Conservation (phyloP, 2,329 filamentous ascomycete genomes). For the Aspergillus ochraceoroseus region DNA sequence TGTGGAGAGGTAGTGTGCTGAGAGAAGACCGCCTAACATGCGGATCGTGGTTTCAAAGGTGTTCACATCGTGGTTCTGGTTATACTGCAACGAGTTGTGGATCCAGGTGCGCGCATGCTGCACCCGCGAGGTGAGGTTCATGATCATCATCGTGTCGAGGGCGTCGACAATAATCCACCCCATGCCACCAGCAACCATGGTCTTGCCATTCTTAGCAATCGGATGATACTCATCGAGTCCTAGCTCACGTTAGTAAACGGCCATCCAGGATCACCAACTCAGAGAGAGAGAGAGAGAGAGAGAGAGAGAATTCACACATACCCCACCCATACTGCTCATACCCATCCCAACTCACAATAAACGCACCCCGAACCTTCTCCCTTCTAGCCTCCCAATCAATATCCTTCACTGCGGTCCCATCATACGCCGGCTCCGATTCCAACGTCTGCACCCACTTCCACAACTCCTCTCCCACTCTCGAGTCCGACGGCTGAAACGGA, state of each 20-base stretch:
- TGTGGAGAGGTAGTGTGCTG: slow-evolving; percentile 90
- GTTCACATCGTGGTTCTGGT: slow-evolving; percentile 92
- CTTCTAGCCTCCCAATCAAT: slow-evolving; percentile 73
- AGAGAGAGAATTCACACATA: no score
- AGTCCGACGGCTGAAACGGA: slow-evolving; percentile 22
- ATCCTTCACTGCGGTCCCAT: slow-evolving; percentile 29
- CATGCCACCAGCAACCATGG: slow-evolving; percentile 84
- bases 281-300: not conserved
- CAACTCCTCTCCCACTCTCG: slow-evolving; percentile 39
- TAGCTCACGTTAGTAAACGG: slow-evolving; percentile 13
- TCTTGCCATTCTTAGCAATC: slow-evolving; percentile 67
- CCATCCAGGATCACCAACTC: not conserved
- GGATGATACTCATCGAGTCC: slow-evolving; percentile 74
- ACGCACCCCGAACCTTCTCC: slow-evolving; percentile 80
- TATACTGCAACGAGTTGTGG: slow-evolving; percentile 70
- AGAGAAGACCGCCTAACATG: slow-evolving; percentile 89
- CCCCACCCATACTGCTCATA: slow-evolving; percentile 95
- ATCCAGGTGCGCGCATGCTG: slow-evolving; percentile 87
- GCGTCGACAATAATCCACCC: slow-evolving; percentile 98
- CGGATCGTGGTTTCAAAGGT: slow-evolving; percentile 98
- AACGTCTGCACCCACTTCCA: slow-evolving; percentile 57
- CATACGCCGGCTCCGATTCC: slow-evolving; percentile 31
- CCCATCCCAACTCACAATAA: slow-evolving; percentile 84
- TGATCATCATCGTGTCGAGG: slow-evolving; percentile 93
- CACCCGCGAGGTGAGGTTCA: slow-evolving; percentile 88